Percentiles rank a stretch among this genome's conserved stretches.
Conservation (phyloP, 257 asterid species). For the Linaria vulgaris region DNA sequence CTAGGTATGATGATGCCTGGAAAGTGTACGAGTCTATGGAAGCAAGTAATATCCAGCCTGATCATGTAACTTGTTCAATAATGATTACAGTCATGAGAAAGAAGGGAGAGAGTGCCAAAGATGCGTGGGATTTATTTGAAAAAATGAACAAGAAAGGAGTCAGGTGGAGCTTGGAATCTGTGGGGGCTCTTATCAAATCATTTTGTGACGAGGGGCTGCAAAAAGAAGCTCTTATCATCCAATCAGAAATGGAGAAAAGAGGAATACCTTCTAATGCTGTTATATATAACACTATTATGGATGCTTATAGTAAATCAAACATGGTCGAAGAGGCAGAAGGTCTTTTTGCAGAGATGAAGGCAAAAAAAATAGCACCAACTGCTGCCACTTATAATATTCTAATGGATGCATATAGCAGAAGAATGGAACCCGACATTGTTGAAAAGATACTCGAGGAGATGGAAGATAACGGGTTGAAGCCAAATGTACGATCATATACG, state of each 20-base stretch:
- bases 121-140: conserved; percentile 72
- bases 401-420: conserved; percentile 89
- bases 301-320: conserved; percentile 72
- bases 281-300: conserved; percentile 80
- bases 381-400: conserved; percentile 69
- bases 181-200: conserved; percentile 81
- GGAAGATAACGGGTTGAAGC: conserved; percentile 64
- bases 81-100: conserved; percentile 83
- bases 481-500: conserved; percentile 82
- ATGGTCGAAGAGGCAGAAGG: conserved; percentile 90
- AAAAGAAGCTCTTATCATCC: conserved; percentile 82
- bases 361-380: conserved; percentile 62
- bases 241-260: conserved; percentile 74
- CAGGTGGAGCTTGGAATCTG: conserved; percentile 80
- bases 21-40: conserved; percentile 66
- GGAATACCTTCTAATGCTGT: conserved; percentile 75
- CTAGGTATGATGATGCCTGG: conserved; percentile 89
- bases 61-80: conserved; percentile 77
- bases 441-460: conserved; percentile 77
- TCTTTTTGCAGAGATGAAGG: conserved; percentile 81
- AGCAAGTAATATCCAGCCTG: conserved; percentile 61
- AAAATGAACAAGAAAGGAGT: conserved; percentile 65
- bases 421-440: conserved; percentile 80
- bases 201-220: conserved; percentile 90
- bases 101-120: conserved; percentile 69